Base-by-base conservation (phyloP, 768 basidiomycete genomes). In the Auricularia sp. region DNA sequence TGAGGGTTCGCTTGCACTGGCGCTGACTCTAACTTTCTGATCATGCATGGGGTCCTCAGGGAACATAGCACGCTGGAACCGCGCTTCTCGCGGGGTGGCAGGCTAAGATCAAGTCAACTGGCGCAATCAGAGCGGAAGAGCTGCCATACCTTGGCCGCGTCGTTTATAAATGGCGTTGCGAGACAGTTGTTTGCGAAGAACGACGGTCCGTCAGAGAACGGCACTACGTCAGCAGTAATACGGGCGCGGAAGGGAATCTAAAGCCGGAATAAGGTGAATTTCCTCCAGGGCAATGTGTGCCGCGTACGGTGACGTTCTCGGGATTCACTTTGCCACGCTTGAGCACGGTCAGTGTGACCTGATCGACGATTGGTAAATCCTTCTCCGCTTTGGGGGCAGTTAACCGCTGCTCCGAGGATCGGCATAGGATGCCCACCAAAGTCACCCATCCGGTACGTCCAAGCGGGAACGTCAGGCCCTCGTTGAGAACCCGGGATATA, bases 201-300 rank as follows among this genome's bases (percentile, higher is more conserved):
- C 11, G 83, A 80, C 7, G 74, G 72, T 2, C 73, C 71, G 69
- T 84, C 78, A 1, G 81, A 81, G 69, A 84, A 87, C 21, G 76
- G 70, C 29, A 75, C 75, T n/a, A 81, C 74, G 11, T 71, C 70
- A 1, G 79, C 72, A 29, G 79, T 78, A 66, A 85, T 77, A 47
- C 82, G 79, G 2, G 84, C 84, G 44, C 82, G 81, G 71, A 83
- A 86, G 12, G 85, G 84, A 62, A 86, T 71, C 84, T 85, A 56
- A 7, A 34, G 18, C 12, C 53, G n/a, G 3, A 8, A 18, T 54
- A 8, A 18, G n/a, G 8, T 42, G 12, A 7, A 1, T 18, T 29
- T 10, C 7, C 53, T 8, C 10, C 29, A 54, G 53, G 11, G 11
- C 53, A n/a, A 10, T 7, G n/a, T 18, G 21, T 14, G 36, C 54